Conservation (phyloP, 2,329 filamentous ascomycete species). For the Endothia cerciana region DNA sequence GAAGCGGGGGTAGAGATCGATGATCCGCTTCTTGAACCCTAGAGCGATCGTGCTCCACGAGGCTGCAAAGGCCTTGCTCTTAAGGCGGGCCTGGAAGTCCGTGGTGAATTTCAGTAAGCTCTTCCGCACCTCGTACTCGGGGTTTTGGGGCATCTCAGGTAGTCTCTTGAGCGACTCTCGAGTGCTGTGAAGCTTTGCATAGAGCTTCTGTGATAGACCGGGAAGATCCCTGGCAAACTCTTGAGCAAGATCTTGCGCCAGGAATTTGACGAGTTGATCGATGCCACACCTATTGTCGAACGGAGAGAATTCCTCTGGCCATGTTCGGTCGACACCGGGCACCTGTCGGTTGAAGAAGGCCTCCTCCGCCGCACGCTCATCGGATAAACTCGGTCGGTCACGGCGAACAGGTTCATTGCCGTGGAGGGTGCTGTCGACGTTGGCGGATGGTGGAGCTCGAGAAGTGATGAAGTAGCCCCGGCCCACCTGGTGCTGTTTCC, state of each 20-base stretch:
- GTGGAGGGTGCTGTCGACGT: constrained; percentile 8
- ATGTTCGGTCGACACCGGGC: constrained; percentile 39
- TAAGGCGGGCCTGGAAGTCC: constrained; percentile 56
- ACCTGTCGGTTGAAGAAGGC: constrained; percentile 49
- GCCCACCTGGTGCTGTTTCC: constrained; percentile 64
- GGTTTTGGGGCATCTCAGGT: constrained; percentile 70
- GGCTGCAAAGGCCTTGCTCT: constrained; percentile 51
- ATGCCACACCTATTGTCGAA: constrained; percentile 58
- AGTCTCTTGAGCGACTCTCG: constrained; percentile 58
- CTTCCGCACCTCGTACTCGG: constrained; percentile 66
- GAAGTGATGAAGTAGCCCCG: constrained; percentile 83
- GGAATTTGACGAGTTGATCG: constrained; percentile 54
- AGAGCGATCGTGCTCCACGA: constrained; percentile 52
- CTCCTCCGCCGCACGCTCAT: constrained; percentile 57
- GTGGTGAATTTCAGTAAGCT: constrained; percentile 62
- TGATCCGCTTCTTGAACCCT: constrained; percentile 53
- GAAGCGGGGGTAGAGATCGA: constrained; percentile 52
- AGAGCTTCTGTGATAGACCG: constrained; percentile 55
- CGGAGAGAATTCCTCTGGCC: constrained; percentile 52
- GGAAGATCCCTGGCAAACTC: constrained; percentile 53
- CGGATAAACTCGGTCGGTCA: constrained; percentile 38
- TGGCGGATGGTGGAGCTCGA: constrained; percentile 52
- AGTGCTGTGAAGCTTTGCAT: constrained; percentile 54
- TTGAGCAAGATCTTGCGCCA: constrained; percentile 57
- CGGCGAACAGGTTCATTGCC: constrained; percentile 47